Evolutionary conservation across 352 stramenopile genomes (phyloP), one percentile per base, ranked within the genome.

Genomic region (Globisporangium rhizosaccharum): DNA sequence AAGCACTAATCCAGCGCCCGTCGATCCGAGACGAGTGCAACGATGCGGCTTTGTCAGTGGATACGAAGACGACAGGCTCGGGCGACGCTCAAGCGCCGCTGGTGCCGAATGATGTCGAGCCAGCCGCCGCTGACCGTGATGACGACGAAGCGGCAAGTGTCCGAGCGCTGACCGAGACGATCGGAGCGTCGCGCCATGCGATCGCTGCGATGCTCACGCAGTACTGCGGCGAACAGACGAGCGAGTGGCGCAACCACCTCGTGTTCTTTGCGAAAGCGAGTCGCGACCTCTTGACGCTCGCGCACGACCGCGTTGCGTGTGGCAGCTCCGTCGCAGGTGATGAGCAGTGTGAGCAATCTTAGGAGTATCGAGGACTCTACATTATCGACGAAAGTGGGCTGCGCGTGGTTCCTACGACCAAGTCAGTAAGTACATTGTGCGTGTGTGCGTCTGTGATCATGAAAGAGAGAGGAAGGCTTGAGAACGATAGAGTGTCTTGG

Each of bases 1-100:
- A 76, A 39, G 66, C 66, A 25, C 47, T 88, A 23, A 82, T 82
- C n/a, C 68, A 79, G 51, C 70, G 69, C 4, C 73, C 71, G 30
- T 69, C 64, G 2, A 57, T 86, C 26, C 63, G 45, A 18, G 10
- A 44, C 54, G 41, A 46, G 57, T 17, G 39, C n/a, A 23, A 11
- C 33, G 33, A 20, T 17, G 11, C 28, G 15, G 41, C 28, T 33
- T 6, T 6, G 6, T 33, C 41, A 55, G 33, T 7, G 7, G 33
- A 39, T 39, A 7, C 33, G 3, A 39, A 39, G 33, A 39, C 33
- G 33, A 1, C 33, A 39, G 7, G 33, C 4, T 11, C 33, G 33
- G 9, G 7, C 33, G 33, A 9, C 33, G 33, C 33, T 36, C 4
- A 36, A 23, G 23, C 23, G 23, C 23, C 23, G 23, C 23, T 23